phyloP scores from a whole-genome alignment of 371 early-diverging fungal genomes.

The Haplosporangium sp. region DNA sequence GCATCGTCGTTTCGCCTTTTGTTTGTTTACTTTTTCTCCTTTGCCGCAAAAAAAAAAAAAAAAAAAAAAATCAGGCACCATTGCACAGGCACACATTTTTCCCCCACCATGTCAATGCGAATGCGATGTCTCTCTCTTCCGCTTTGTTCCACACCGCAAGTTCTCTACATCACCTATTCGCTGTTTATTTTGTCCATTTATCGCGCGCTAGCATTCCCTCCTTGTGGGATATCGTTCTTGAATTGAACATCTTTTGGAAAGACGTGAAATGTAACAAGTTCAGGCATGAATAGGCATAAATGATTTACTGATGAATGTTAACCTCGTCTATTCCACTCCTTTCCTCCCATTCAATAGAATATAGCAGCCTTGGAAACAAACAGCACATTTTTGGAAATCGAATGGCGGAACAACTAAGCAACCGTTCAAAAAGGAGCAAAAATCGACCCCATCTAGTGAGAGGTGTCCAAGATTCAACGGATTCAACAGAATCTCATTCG shows the following conservation, averaged over 20 bases:
- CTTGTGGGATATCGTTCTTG: no score
- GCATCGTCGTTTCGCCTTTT: neutral
- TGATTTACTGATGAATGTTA: no score
- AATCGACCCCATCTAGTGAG: neutral
- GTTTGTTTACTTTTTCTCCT: constrained; percentile 4
- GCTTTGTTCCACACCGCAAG: no score
- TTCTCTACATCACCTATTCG: no score
- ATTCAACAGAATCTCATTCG: constrained; percentile 5
- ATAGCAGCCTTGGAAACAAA: neutral
- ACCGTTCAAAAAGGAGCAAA: constrained; percentile 24
- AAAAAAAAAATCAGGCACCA: neutral
- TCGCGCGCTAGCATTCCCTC: no score
- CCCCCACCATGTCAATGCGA: no score
- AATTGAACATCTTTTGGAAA: no score
- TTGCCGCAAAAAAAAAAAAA: constrained; percentile 1
- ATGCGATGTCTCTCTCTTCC: no score
- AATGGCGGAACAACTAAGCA: constrained; percentile 14
- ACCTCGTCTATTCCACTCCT: neutral
- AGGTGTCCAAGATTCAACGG: neutral
- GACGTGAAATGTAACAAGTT: no score
- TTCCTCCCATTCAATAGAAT: neutral
- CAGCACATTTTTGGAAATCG: neutral
- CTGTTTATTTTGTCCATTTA: no score
- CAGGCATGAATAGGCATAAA: no score
- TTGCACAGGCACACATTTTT: neutral